These are phyloP conservation scores for Marchantia paleacea DNA, from an alignment of 225 moss, liverwort and hornwort genomes.

Conservation along the genomic window DNA sequence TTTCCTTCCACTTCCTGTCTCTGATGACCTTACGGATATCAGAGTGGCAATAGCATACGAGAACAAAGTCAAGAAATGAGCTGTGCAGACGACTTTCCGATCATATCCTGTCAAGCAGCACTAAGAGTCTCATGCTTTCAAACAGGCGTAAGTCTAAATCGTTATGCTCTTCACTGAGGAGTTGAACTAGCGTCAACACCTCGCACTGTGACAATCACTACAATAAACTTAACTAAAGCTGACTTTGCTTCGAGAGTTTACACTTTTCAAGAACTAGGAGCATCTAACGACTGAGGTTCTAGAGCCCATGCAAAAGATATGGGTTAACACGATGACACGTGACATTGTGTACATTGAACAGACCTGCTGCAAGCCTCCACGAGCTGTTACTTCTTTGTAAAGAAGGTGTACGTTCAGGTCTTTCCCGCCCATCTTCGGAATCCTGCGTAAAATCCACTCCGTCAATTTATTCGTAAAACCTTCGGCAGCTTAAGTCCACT, in stretches of 20 bases:
- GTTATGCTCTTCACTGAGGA: too few species aligned
- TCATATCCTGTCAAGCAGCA: too few species aligned
- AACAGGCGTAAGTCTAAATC: too few species aligned
- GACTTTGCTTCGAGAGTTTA: too few species aligned
- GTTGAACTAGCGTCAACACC: too few species aligned
- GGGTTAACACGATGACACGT: not conserved
- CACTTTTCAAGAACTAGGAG: too few species aligned
- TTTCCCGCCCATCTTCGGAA: slow-evolving; percentile 88
- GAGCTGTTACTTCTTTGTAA: slow-evolving; percentile 78
- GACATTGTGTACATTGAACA: not conserved
- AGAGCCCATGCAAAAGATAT: too few species aligned
- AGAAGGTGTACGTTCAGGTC: slow-evolving; percentile 86
- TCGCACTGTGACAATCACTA: too few species aligned
- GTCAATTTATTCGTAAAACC: not conserved
- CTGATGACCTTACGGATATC: slow-evolving; percentile 61
- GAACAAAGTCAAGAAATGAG: not conserved
- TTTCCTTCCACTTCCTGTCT: slow-evolving; percentile 88
- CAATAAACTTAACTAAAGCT: too few species aligned
- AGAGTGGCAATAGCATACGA: not conserved
- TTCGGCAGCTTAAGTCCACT: not conserved
- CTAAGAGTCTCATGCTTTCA: too few species aligned
- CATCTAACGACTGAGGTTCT: not conserved
- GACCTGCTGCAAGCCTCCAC: slow-evolving; percentile 92
- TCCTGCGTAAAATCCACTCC: slow-evolving; percentile 42
- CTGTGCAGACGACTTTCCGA: not conserved